These are phyloP conservation scores for Colletotrichum incanum DNA, from an alignment of 2,329 filamentous ascomycete species.

Conservation along the genomic window DNA sequence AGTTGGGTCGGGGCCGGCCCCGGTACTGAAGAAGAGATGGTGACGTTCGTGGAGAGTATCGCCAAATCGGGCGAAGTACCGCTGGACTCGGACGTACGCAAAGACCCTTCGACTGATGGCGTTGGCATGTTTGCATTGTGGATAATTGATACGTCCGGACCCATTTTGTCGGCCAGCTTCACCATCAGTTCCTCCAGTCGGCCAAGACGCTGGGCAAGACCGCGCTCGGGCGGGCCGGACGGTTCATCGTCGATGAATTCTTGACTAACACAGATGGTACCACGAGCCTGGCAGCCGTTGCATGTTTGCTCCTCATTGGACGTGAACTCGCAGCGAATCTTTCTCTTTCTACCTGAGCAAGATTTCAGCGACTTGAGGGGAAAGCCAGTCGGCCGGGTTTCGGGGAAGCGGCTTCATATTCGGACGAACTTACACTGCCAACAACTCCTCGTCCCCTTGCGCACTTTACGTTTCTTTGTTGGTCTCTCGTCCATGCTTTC, in stretches of 20 bases:
- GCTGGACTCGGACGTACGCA: constrained; percentile 56
- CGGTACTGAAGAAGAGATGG: constrained; percentile 22
- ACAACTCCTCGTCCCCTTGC: constrained; percentile 71
- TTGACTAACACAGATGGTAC: constrained; percentile 63
- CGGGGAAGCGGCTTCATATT: constrained; percentile 3
- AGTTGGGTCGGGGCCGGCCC: background rate
- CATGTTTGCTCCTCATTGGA: constrained; percentile 58
- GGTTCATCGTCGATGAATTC: constrained; percentile 57
- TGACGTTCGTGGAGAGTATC: constrained; percentile 45
- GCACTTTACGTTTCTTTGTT: constrained; percentile 58
- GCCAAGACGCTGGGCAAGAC: constrained; percentile 60
- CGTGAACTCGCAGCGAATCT: constrained; percentile 65
- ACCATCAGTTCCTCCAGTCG: constrained; percentile 65
- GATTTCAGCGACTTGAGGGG: constrained; percentile 7
- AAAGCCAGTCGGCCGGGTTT: background rate
- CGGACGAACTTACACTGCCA: constrained; percentile 67
- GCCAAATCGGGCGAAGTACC: constrained; percentile 43
- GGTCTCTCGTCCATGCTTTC: constrained; percentile 35
- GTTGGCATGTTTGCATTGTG: constrained; percentile 41
- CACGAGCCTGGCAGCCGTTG: constrained; percentile 61
- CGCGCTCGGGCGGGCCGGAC: constrained; percentile 52
- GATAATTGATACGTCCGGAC: constrained; percentile 1
- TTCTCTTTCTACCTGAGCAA: constrained; percentile 56
- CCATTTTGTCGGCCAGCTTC: constrained; percentile 53
- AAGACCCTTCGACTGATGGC: constrained; percentile 51